Conservation (phyloP, 768 basidiomycete genomes). For the Cystofilobasidium ferigula region DNA sequence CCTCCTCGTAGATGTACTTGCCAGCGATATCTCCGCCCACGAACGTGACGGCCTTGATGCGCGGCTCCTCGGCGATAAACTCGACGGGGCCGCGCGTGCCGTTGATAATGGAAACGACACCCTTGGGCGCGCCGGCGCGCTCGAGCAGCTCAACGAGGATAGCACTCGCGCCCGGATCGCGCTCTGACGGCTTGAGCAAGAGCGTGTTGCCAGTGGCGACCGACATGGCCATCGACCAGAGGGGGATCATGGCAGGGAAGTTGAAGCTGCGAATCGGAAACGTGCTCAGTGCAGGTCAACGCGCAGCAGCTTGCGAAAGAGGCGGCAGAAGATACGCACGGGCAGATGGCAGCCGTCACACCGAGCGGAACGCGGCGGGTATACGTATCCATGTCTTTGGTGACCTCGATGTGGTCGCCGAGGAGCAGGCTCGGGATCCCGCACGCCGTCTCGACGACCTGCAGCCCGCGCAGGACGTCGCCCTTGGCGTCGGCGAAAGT, state of each 20-base stretch:
- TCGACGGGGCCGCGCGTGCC: conserved; percentile 84
- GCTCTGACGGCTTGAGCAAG: conserved; percentile 87
- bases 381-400: conserved; percentile 87
- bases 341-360: conserved; percentile 59
- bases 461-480: conserved; percentile 76
- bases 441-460: conserved; percentile 47
- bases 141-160: conserved; percentile 92
- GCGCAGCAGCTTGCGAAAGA: not conserved
- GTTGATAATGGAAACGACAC: conserved; percentile 85
- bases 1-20: conserved; percentile 77
- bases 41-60: conserved; percentile 89
- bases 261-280: conserved; percentile 11
- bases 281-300: not conserved
- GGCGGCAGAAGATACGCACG: conserved; percentile 40
- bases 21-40: conserved; percentile 91
- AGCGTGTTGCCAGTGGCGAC: conserved; percentile 84
- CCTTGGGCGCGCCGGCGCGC: conserved; percentile 50
- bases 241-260: conserved; percentile 56
- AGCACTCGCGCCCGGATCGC: conserved; percentile 94
- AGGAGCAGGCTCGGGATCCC: conserved; percentile 74
- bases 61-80: conserved; percentile 74
- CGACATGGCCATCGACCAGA: conserved; percentile 44
- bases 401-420: conserved; percentile 83
- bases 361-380: conserved; percentile 73
- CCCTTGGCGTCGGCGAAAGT: conserved; percentile 89